Base-by-base conservation (phyloP, 2,329 filamentous ascomycete species). In the Pseudodiploospora longispora region DNA sequence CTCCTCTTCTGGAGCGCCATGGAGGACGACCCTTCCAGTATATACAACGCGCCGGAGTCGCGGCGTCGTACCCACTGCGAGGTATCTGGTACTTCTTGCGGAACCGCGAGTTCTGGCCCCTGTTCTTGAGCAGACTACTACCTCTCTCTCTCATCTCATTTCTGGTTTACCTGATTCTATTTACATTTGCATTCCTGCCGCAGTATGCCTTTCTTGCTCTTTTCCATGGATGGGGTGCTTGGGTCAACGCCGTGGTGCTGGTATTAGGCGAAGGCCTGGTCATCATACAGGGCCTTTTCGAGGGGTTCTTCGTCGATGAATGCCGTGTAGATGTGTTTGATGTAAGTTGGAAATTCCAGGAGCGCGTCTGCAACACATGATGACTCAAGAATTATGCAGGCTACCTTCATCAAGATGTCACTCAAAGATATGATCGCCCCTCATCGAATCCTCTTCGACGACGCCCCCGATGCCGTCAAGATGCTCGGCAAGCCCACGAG, bases 151-250 rank as follows among this genome's bases (percentile, higher is more conserved):
- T 96, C 10, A 82, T 96, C 9, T 95, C 90, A 0, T 69, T 83
- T 10, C 79, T 93, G 43, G 85, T 96, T 10, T 87, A 95, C 50
- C 69, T 82, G n/a, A 71, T 94, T 19, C 78, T 97, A 19, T 97
- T 97, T 64, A 72, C 87, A 9, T 94, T 93, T 64, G 74, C 87
- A 1, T 97, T 95, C 55, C 67, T 96, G 3, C 91, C 91, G 0
- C 87, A 97, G 60, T 88, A 88, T 44, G 86, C 87, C 2, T 87
- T 98, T 56, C 76, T 98, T 27, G 82, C 85, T 10, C 78, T 97
- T 53, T 97, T 96, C 62, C 90, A 97, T 56, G 85, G 85, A 27
- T 76, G 80, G 47, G 83, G 82, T 30, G 93, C 93, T n/a, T 95
- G 88, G 86, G 67, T 95, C 46, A 96, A 88, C 55, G 89, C 85